A percentile compares a stretch with the other conserved stretches of the same genome.
phyloP scores from a whole-genome alignment of 2,329 filamentous ascomycete genomes.

The Alternaria conjuncta region DNA sequence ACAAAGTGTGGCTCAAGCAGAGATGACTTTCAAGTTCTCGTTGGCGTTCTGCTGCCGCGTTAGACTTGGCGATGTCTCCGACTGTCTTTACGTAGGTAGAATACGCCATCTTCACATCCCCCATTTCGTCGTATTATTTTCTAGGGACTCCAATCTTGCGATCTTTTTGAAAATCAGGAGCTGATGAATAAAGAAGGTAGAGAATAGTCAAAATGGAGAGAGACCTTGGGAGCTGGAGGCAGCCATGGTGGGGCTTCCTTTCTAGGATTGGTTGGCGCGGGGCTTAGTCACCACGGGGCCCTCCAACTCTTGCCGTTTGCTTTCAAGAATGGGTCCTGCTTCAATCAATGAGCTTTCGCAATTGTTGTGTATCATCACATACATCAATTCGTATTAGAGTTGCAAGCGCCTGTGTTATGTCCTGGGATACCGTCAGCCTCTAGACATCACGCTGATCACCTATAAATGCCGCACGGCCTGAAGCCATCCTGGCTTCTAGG shows the following conservation, averaged over 20 bases:
- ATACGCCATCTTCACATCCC: not conserved
- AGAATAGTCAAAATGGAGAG: not conserved
- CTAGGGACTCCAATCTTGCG: not conserved
- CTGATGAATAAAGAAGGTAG: not conserved
- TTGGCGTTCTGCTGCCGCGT: not conserved
- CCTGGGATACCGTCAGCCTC: not conserved
- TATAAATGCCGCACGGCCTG: not conserved
- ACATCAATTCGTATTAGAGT: not conserved
- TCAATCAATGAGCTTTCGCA: not conserved
- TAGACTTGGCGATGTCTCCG: not conserved
- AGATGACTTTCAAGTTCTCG: not conserved
- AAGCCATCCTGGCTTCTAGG: constrained; percentile 1
- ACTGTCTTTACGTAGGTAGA: not conserved
- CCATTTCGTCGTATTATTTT: not conserved
- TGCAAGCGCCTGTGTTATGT: not conserved
- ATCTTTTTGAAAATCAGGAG: not conserved
- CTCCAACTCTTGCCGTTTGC: not conserved
- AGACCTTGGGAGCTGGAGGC: not conserved
- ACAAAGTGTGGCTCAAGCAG: not conserved
- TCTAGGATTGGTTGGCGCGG: not conserved
- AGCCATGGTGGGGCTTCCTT: not conserved
- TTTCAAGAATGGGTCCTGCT: not conserved
- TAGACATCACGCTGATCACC: not conserved
- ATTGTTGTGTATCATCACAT: not conserved
- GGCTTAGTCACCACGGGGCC: not conserved